Evolutionary conservation across 352 stramenopile species (phyloP).

Genomic region (Blastocystis sp.): DNA sequence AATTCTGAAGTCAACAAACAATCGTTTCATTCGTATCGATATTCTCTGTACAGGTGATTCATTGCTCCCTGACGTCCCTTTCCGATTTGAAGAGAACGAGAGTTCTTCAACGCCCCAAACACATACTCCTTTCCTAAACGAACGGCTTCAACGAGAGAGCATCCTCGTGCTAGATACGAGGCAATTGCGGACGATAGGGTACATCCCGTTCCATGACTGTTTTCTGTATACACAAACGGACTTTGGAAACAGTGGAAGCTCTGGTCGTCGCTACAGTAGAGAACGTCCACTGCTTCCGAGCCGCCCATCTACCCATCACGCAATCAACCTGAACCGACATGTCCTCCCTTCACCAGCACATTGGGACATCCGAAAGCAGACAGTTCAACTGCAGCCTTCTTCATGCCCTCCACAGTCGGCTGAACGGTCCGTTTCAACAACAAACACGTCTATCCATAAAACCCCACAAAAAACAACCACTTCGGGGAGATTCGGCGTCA

Average conservation of each 20-base stretch:
- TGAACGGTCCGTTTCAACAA: constrained; percentile 63
- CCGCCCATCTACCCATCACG: not conserved
- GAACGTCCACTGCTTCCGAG: constrained; percentile 49
- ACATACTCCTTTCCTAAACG: constrained; percentile 58
- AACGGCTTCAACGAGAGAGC: constrained; percentile 51
- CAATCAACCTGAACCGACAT: constrained; percentile 58
- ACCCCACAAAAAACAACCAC: constrained; percentile 57
- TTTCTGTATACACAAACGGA: constrained; percentile 59
- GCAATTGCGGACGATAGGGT: constrained; percentile 78
- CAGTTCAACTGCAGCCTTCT: constrained; percentile 70
- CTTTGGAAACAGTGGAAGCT: not conserved
- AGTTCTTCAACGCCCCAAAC: not conserved
- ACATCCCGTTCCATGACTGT: constrained; percentile 80
- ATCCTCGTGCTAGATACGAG: constrained; percentile 69
- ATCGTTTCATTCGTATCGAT: not conserved
- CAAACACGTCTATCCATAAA: constrained; percentile 62
- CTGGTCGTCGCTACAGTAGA: not conserved
- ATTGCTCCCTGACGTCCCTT: constrained; percentile 42
- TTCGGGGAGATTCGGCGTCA: constrained; percentile 83
- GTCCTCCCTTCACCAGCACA: constrained; percentile 82
- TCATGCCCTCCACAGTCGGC: constrained; percentile 64
- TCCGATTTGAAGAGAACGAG: constrained; percentile 10
- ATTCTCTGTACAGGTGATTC: constrained; percentile 49
- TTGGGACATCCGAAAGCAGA: constrained; percentile 64
- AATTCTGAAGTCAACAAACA: not conserved